Evolutionary conservation across 495 filamentous ascomycete genomes (phyloP), one percentile per base, ranked within the genome.

Genomic region (Hypoxylon fuscum): DNA sequence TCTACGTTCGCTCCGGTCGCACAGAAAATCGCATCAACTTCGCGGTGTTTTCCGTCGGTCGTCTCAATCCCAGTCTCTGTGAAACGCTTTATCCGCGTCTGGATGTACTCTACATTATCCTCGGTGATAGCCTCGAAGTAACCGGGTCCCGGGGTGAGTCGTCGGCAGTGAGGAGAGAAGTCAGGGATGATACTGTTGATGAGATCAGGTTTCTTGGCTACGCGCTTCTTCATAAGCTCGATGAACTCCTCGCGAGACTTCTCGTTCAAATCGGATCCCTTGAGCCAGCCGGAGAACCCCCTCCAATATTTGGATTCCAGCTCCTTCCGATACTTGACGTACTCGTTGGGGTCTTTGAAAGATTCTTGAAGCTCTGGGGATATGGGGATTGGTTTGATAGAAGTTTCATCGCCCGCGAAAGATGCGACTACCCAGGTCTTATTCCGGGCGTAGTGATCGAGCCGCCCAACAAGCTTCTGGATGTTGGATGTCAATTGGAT

Each of bases 101-200:
- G 75, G 65, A 89, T 83, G 57, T 86, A 85, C 49, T 77, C 73
- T 22, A 87, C 86, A 55, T 92, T 90, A 15, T 82, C 77, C 68
- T 87, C 78, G 1, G 80, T 74, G 41, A 92, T 72, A 11, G 88
- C 83, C 61, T 91, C 88, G 14, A 92, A 82, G 68, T 91, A 92
- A 0, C 87, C 87, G 5, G 86, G 86, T 0, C 88, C 89, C 0
- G 88, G 88, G 0, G 89, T 92, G 0, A 90, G 77, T 11, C 89
- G 85, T 42, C 88, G 82, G 64, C 88, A 92, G 68, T 85, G 82
- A 3, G 86, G 86, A 0, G 81, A 79, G 67, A 88, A 92, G 54
- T 87, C 82, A 0, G 89, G 88, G 27, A 86, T 76, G 41, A 88
- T 79, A 27, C 78, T 74, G 7, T 82, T 74, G 17, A 77, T 65